Percentiles rank a stretch among this genome's conserved stretches.
These are phyloP conservation scores for Rhizopogon rudus DNA, from an alignment of 768 basidiomycete genomes.

Conservation along the genomic window DNA sequence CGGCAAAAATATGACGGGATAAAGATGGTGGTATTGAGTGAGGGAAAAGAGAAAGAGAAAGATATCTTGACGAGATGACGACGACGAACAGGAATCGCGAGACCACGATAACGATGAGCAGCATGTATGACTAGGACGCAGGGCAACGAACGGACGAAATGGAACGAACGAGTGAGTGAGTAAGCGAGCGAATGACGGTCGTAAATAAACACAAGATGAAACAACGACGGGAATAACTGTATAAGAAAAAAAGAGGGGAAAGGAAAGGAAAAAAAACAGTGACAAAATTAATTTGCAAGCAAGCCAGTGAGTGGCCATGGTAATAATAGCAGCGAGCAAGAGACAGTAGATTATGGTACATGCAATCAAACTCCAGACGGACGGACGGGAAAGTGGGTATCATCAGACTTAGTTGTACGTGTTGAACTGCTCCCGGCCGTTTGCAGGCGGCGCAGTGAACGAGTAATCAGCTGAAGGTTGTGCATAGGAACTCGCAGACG, in stretches of 20 bases:
- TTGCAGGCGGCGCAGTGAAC: slow-evolving; percentile 8
- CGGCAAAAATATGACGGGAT: slow-evolving; percentile 13
- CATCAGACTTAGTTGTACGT: slow-evolving; percentile 4
- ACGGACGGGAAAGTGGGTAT: background rate
- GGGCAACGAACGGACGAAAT: background rate
- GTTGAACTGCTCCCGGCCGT: slow-evolving; percentile 17
- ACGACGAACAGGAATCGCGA: background rate
- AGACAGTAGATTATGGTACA: slow-evolving; percentile 1
- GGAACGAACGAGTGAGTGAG: slow-evolving; percentile 4
- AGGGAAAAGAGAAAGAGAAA: background rate
- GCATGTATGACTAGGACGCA: no score
- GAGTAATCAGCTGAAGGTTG: slow-evolving; percentile 17
- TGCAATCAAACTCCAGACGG: background rate
- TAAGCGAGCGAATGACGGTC: background rate
- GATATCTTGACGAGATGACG: background rate
- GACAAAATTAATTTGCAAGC: slow-evolving; percentile 7
- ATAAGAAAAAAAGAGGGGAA: no score
- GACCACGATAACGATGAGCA: background rate
- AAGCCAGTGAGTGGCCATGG: background rate
- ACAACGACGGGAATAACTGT: background rate
- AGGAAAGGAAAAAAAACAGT: background rate
- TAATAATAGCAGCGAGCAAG: background rate
- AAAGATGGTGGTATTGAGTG: slow-evolving; percentile 9
- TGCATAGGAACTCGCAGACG: slow-evolving; percentile 10
- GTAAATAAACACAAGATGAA: background rate